Evolutionary conservation across 1,284 basidiomycete genomes (phyloP).

Genomic region (Ceraceosorus bombacis): DNA sequence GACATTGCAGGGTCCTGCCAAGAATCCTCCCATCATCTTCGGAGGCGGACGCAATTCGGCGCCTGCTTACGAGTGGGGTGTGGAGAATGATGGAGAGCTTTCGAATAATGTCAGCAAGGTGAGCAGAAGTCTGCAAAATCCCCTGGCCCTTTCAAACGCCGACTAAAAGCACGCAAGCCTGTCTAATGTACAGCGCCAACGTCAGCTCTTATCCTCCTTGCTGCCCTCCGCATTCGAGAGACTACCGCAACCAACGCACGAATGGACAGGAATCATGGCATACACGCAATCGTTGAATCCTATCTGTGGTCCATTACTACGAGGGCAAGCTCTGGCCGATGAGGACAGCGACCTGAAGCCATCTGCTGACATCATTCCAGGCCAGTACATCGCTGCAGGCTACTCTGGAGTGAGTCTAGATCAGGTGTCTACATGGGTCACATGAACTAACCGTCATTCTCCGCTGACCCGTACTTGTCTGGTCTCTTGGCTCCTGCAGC

Average conservation of each 20-base stretch:
- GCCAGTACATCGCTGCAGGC: slow-evolving; percentile 68
- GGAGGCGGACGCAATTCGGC: slow-evolving; percentile 62
- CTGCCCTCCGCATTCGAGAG: slow-evolving; percentile 50
- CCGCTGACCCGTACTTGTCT: no score
- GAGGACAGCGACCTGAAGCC: slow-evolving; percentile 5
- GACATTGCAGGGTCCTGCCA: slow-evolving; percentile 14
- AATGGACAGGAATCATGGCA: slow-evolving; percentile 76
- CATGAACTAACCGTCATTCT: not conserved
- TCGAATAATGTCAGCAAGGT: slow-evolving; percentile 54
- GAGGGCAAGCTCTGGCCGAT: not conserved
- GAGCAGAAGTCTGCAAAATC: no score
- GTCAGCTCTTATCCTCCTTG: slow-evolving; percentile 5
- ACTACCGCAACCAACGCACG: slow-evolving; percentile 50
- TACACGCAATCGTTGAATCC: slow-evolving; percentile 62
- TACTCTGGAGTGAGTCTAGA: slow-evolving; percentile 54
- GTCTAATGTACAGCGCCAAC: not conserved
- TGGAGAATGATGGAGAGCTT: slow-evolving; percentile 60
- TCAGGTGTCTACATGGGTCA: not conserved
- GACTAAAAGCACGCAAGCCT: no score
- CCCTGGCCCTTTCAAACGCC: no score
- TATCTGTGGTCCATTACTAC: slow-evolving; percentile 53
- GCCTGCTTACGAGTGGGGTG: slow-evolving; percentile 54
- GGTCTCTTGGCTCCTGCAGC: slow-evolving; percentile 30
- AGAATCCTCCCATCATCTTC: slow-evolving; percentile 61
- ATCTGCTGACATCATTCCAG: slow-evolving; percentile 37